Evolutionary conservation across 2,329 filamentous ascomycete genomes (phyloP), one percentile per base, ranked within the genome.

Genomic region (Nectriaceae sp.): DNA sequence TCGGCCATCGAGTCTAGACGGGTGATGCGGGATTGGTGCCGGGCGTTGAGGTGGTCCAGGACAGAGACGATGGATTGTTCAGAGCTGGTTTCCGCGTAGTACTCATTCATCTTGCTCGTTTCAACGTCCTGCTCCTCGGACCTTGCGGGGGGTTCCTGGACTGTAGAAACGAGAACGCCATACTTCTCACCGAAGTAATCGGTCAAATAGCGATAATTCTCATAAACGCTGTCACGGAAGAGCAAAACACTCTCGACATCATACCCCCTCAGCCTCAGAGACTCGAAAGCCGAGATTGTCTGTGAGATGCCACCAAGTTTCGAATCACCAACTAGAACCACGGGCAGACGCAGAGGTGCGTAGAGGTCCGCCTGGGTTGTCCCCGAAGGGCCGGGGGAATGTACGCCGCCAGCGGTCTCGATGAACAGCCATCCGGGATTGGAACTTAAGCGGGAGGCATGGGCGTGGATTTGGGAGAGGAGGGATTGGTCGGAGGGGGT

Each of bases 381-480:
- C 10, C 89, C 88, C 29, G 87, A 89, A 1, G 89, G 90, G 0
- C 82, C 82, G 0, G 90, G 90, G 0, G 89, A 93, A 52, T 93
- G 84, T 0, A 93, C 87, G 1, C 90, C 90, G 1, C 89, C 90
- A 2, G 90, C 89, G 2, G 90, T 94, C 65, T 95, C 90, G 39
- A 94, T 74, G 40, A 95, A 77, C 1, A 88, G 71, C 68, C 85
- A 82, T n/a, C 80, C 80, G 3, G 78, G 74, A 45, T 73, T 74
- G 5, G 67, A 63, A 2, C 78, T 71, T 46, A 75, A 70, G 1
- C 70, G 63, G 3, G 54, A 50, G 2, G 56, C 45, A 18, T 61
- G 54, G 1, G 56, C 42, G 40, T 76, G 71, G 24, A 85, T 73
- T 6, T 71, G 69, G 3, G 68, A 60, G 4, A 85, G 63, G 2